Conservation (phyloP, 495 filamentous ascomycete species). For the Trichoderma parareesei region DNA sequence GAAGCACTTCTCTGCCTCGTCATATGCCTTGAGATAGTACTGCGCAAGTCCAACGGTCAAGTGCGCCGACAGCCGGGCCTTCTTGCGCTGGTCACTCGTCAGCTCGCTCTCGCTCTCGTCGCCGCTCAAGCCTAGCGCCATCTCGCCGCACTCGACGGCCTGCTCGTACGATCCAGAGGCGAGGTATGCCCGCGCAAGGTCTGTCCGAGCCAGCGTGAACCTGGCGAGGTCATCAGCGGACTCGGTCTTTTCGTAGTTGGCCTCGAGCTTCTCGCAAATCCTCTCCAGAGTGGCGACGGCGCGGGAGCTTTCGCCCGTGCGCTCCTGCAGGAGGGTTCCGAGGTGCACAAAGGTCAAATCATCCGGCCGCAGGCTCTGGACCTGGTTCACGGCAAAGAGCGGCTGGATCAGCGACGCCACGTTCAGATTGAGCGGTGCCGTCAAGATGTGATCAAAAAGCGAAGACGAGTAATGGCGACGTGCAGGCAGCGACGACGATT, state of each 20-base stretch:
- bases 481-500: constrained; percentile 58
- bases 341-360: constrained; percentile 70
- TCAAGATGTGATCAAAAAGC: constrained; percentile 67
- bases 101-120: constrained; percentile 50
- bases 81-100: constrained; percentile 44
- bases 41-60: constrained; percentile 76
- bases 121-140: constrained; percentile 61
- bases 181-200: constrained; percentile 72
- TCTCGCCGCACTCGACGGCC: constrained; percentile 65
- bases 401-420: constrained; percentile 56
- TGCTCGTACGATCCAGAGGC: constrained; percentile 52
- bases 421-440: constrained; percentile 44
- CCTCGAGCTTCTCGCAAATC: constrained; percentile 62
- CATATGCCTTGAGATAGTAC: constrained; percentile 57
- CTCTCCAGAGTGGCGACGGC: constrained; percentile 56
- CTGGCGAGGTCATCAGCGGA: constrained; percentile 59
- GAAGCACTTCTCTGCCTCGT: constrained; percentile 68
- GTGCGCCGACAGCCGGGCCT: constrained; percentile 72
- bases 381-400: constrained; percentile 79
- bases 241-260: constrained; percentile 76
- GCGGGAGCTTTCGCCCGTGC: constrained; percentile 56
- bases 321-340: constrained; percentile 69
- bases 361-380: constrained; percentile 56
- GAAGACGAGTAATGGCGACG: constrained; percentile 71
- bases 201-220: constrained; percentile 79